These are phyloP conservation scores for Termitomyces sp. DNA, from an alignment of 1,284 basidiomycete species.

Conservation along the genomic window DNA sequence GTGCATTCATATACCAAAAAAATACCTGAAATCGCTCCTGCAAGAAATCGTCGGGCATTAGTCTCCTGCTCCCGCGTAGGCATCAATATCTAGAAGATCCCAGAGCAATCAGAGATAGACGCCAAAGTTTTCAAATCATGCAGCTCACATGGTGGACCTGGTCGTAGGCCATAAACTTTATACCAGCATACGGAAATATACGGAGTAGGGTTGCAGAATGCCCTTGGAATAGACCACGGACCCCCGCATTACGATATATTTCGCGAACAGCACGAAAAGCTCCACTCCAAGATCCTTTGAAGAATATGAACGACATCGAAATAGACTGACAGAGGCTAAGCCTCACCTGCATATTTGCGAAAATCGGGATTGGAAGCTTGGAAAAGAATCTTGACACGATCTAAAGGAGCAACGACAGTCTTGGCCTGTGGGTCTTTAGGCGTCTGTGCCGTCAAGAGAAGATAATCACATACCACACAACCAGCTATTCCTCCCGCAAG, in stretches of 20 bases:
- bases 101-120: background rate
- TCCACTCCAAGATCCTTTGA: slow-evolving; percentile 77
- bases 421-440: slow-evolving; percentile 65
- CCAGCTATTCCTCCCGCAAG: slow-evolving; percentile 91
- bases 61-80: slow-evolving; percentile 79
- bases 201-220: slow-evolving; percentile 87
- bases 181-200: slow-evolving; percentile 93
- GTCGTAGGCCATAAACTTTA: slow-evolving; percentile 99
- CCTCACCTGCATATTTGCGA: slow-evolving; percentile 83
- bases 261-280: slow-evolving; percentile 76
- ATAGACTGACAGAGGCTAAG: background rate
- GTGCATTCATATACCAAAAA: background rate
- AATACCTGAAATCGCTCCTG: slow-evolving; percentile 84
- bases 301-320: slow-evolving; percentile 1
- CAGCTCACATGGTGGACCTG: slow-evolving; percentile 70
- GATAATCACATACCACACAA: slow-evolving; percentile 69
- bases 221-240: slow-evolving; percentile 87
- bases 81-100: slow-evolving; percentile 60
- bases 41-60: slow-evolving; percentile 77
- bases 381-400: slow-evolving; percentile 98
- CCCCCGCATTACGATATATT: slow-evolving; percentile 74
- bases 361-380: slow-evolving; percentile 97
- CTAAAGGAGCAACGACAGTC: slow-evolving; percentile 94
- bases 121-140: background rate
- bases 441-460: slow-evolving; percentile 15